These are phyloP conservation scores for Sutorius eximius DNA, from an alignment of 1,284 basidiomycete genomes.

Conservation along the genomic window DNA sequence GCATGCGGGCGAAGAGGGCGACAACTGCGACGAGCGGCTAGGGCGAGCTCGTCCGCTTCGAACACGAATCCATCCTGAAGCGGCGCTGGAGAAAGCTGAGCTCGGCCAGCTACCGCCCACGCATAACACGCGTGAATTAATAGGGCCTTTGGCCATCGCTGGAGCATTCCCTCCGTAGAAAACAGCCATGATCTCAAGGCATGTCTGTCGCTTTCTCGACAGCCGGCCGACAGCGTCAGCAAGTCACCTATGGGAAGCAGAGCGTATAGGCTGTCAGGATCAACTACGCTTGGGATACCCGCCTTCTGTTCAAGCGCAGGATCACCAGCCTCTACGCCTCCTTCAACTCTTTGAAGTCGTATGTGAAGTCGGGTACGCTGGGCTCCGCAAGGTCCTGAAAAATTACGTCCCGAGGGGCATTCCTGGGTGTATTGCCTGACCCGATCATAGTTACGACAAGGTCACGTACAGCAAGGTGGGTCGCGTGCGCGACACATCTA, in stretches of 20 bases:
- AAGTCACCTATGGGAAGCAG: slow-evolving; percentile 44
- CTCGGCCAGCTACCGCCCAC: slow-evolving; percentile 33
- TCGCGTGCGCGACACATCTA: not conserved
- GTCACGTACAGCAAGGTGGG: slow-evolving; percentile 76
- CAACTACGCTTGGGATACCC: slow-evolving; percentile 86
- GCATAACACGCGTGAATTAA: slow-evolving; percentile 29
- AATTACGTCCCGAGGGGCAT: slow-evolving; percentile 57
- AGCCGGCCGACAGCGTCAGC: slow-evolving; percentile 26
- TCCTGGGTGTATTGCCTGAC: slow-evolving; percentile 2
- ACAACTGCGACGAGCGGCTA: slow-evolving; percentile 59
- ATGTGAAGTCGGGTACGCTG: slow-evolving; percentile 93
- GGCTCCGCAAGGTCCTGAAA: slow-evolving; percentile 95
- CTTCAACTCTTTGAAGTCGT: slow-evolving; percentile 83
- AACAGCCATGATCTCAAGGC: slow-evolving; percentile 32
- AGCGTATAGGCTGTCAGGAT: slow-evolving; percentile 80
- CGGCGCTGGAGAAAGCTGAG: slow-evolving; percentile 39
- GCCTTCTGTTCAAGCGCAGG: slow-evolving; percentile 88
- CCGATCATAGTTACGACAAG: slow-evolving; percentile 80
- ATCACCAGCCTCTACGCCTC: slow-evolving; percentile 88
- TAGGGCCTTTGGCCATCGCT: slow-evolving; percentile 34
- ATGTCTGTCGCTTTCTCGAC: slow-evolving; percentile 35
- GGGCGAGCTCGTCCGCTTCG: slow-evolving; percentile 58
- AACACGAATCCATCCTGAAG: slow-evolving; percentile 25
- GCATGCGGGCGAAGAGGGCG: slow-evolving; percentile 65
- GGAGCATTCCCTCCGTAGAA: slow-evolving; percentile 55